A percentile compares a stretch with the other conserved stretches of the same genome.
phyloP scores from a whole-genome alignment of 2,329 filamentous ascomycete genomes.

The Aureobasidium zeae region DNA sequence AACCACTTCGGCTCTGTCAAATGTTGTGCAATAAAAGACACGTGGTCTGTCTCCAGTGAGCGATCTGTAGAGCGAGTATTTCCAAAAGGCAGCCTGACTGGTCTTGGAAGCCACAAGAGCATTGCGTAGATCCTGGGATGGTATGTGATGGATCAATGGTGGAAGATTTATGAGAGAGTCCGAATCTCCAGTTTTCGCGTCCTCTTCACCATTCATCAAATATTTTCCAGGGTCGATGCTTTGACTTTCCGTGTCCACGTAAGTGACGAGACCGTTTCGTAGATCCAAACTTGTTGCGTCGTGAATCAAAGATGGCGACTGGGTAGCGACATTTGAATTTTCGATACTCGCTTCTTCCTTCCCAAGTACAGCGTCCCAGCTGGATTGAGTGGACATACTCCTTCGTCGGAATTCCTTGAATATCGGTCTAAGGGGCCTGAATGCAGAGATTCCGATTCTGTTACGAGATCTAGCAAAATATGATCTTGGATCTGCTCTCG shows the following conservation, averaged over 20 bases:
- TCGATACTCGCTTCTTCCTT: background rate
- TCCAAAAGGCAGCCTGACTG: conserved; percentile 41
- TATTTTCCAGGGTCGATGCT: no score
- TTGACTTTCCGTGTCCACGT: no score
- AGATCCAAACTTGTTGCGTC: no score
- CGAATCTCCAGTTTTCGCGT: no score
- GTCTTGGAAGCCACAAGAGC: conserved; percentile 9
- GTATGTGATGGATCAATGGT: conserved; percentile 7
- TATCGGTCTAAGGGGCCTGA: conserved; percentile 7
- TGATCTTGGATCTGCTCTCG: background rate
- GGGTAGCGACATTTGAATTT: no score
- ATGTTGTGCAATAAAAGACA: conserved; percentile 69
- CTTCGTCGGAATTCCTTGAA: conserved; percentile 4
- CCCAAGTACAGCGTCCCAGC: background rate
- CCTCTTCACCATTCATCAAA: no score
- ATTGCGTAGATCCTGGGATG: conserved; percentile 6
- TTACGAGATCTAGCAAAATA: conserved; percentile 7
- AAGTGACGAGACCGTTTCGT: no score
- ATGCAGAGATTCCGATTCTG: background rate
- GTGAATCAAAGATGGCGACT: no score
- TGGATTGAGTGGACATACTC: background rate
- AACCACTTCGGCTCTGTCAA: conserved; percentile 57
- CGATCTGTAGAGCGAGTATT: conserved; percentile 56
- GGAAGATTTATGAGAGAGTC: no score
- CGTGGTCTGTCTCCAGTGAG: conserved; percentile 46